Evolutionary conservation across 1,139 yeast genomes (phyloP), one percentile per base, ranked within the genome.

Genomic region (Candida glucosophila): DNA sequence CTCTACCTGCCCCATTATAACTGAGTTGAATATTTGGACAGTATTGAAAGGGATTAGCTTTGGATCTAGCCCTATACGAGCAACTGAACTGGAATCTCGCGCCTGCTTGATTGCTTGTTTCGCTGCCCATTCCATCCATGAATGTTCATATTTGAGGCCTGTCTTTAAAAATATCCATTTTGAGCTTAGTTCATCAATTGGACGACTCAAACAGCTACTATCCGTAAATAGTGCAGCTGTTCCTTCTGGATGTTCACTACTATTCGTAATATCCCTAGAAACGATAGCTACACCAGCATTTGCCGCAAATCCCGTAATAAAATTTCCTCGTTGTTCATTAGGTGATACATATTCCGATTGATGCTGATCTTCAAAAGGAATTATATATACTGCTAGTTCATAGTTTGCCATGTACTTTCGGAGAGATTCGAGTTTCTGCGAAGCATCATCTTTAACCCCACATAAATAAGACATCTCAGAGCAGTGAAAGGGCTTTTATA

Each of bases 241-340:
- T 6, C 80, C 79, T 39, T 70, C 73, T n/a, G 77, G 77, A 7
- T 43, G 43, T 6, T 66, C 68, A 38, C 72, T 72, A 68, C 72
- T 55, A 39, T 69, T 65, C n/a, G 61, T 52, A 26, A 77, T 51
- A 44, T 80, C 86, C 38, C 86, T 59, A 2, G 96, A 79, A 22
- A 90, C 64, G 20, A 92, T 68, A 4, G 97, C 98, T 20, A 86
- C 67, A 29, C 98, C 99, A 1, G 97, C 96, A 31, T 93, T 78
- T 4, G 98, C 99, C 30, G 83, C 80, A 56, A 90, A 90, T 0
- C 94, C 93, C 14, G 90, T 74, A 25, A 90, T 81, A 40, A 81
- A 88, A 28, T 77, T 73, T 40, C 97, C 68, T 44, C 90, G 76
- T 54, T 83, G 88, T 51, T 90, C 97, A 20, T 71, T 67, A 3